Evolutionary conservation across 2,329 filamentous ascomycete genomes (phyloP), one percentile per base, ranked within the genome.

Genomic region (Alternaria metachromatica): DNA sequence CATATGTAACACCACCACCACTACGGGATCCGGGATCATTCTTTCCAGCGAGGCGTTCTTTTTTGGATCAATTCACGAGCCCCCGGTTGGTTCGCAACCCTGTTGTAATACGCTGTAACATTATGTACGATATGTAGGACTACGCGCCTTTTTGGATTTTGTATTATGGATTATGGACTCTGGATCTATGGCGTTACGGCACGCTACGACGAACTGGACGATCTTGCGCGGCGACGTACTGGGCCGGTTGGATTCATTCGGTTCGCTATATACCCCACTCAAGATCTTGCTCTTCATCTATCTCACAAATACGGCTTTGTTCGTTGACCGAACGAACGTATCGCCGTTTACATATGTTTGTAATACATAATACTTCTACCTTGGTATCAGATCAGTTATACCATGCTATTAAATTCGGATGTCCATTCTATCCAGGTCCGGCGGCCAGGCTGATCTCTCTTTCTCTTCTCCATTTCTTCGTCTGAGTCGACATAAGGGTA

Each of bases 261-360:
- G 56, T 49, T 63, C 50, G 44, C 51, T 30, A 49, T 63, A 63
- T 63, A 63, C 60, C 60, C 60, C 56, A 63, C 60, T 63, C 60
- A 50, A 46, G 60, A 55, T 55, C 25, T 41, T 49, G 48, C 30
- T 18, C 11, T 15, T 58, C 23, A 3, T 60, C 18, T 9, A 49
- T 15, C 13, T 55, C 44, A 49, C 41, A 12, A 37, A 60, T 18
- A 41, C 23, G 43, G 30, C 20, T 12, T 13, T 37, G 56, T 62
- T 53, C 48, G 54, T 58, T 23, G 46, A 57, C 12, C 48, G 48
- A 51, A 58, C 55, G 30, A 18, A 33, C 20, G 6, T 12, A 30
- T 26, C 12, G 37, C 23, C 21, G 21, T 20, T 41, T 43, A 28
- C 23, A 33, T 18, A 18, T 33, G 9, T n/a, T 55, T 33, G 18